Evolutionary conservation across 257 asterid species (phyloP).

Genomic region (Scutellaria galericulata): DNA sequence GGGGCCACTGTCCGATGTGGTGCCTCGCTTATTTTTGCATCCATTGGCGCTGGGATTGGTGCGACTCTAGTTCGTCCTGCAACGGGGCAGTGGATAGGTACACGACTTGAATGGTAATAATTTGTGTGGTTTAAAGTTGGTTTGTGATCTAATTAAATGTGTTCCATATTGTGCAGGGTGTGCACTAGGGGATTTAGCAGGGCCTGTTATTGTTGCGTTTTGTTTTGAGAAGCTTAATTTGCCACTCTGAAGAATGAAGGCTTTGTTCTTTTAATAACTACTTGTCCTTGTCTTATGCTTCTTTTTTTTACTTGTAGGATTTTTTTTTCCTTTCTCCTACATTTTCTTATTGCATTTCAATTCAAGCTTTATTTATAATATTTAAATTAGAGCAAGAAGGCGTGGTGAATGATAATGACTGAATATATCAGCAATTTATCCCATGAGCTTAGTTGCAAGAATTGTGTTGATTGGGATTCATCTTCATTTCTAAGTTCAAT

Average conservation of each 20-base stretch:
- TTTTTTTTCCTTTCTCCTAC: background rate
- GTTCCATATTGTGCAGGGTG: constrained; percentile 59
- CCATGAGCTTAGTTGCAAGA: constrained; percentile 5
- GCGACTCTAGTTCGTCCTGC: constrained; percentile 69
- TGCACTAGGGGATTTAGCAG: constrained; percentile 76
- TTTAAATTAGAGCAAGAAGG: background rate
- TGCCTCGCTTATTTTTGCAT: constrained; percentile 76
- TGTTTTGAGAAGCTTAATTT: constrained; percentile 55
- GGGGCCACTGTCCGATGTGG: constrained; percentile 63
- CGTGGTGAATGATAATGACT: constrained; percentile 4
- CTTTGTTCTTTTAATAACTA: constrained; percentile 4
- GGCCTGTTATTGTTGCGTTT: constrained; percentile 65
- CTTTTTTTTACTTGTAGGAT: background rate
- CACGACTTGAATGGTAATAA: background rate
- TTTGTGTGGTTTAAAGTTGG: background rate
- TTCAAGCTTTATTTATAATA: background rate
- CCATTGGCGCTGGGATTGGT: constrained; percentile 91
- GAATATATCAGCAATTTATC: background rate
- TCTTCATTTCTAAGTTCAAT: background rate
- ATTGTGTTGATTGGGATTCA: background rate
- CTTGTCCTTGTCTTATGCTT: background rate
- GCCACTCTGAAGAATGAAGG: constrained; percentile 36
- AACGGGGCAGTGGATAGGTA: constrained; percentile 96
- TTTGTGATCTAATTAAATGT: background rate
- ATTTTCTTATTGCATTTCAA: background rate